Conservation (phyloP, 1,139 yeast genomes). For the Pichia sp. region DNA sequence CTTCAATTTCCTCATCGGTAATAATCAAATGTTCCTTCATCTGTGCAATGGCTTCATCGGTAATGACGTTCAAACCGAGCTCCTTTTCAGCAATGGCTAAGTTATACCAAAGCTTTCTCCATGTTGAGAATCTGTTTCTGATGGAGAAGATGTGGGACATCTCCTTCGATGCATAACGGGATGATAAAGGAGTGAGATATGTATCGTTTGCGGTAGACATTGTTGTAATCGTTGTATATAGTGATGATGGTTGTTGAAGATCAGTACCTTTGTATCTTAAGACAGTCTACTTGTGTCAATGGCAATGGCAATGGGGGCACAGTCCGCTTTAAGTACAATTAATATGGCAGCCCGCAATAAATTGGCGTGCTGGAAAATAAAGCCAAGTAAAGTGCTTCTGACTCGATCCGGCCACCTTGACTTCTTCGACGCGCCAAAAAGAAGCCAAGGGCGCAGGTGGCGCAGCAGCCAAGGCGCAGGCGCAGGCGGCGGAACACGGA, state of each 20-base stretch:
- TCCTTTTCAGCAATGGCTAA: constrained; percentile 94
- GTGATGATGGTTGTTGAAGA: neutral
- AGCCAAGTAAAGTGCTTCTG: no score
- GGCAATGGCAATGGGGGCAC: no score
- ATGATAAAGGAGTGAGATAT: constrained; percentile 87
- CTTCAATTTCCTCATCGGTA: constrained; percentile 88
- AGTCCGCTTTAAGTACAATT: no score
- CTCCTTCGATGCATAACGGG: constrained; percentile 96
- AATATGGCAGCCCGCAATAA: no score
- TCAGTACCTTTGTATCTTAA: neutral
- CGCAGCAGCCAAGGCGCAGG: no score
- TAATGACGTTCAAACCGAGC: constrained; percentile 74
- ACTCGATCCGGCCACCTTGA: no score
- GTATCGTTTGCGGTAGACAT: constrained; percentile 40
- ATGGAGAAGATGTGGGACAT: constrained; percentile 90
- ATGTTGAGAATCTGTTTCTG: constrained; percentile 91
- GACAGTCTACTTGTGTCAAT: no score
- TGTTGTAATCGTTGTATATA: neutral
- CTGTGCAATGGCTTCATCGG: constrained; percentile 87
- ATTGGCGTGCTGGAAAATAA: no score
- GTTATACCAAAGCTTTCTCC: constrained; percentile 97
- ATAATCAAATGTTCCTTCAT: constrained; percentile 71
- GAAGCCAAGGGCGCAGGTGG: no score
- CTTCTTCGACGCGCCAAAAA: no score
- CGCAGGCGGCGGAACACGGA: no score